phyloP scores from a whole-genome alignment of 352 stramenopile species.

The Pythium volutum region DNA sequence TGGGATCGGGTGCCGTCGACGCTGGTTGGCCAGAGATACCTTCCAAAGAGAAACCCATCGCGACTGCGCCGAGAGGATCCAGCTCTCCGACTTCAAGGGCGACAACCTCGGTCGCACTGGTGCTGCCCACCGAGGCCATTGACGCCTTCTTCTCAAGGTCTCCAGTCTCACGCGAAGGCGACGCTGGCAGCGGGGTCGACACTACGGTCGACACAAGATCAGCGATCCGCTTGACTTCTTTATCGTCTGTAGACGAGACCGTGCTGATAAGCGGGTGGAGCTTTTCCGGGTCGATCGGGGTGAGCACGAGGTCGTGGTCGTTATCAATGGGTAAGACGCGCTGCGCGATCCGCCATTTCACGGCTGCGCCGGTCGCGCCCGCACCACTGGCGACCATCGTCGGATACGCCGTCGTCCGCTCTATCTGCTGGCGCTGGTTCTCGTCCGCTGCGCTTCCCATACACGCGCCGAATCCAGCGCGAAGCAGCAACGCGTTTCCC shows the following conservation, averaged over 20 bases:
- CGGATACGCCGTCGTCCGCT: background rate
- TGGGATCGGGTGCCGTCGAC: background rate
- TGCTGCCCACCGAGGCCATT: background rate
- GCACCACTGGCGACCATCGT: background rate
- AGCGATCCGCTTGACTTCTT: background rate
- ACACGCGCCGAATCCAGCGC: background rate
- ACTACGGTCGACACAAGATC: background rate
- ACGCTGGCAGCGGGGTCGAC: background rate
- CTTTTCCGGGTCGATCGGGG: slow-evolving; percentile 28
- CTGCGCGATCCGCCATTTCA: slow-evolving; percentile 43
- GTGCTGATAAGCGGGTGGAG: slow-evolving; percentile 39
- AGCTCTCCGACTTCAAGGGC: slow-evolving; percentile 63
- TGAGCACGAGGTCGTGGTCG: slow-evolving; percentile 25
- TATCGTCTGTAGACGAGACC: background rate
- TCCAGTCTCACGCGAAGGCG: background rate
- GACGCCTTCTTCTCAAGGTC: background rate
- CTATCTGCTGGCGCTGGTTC: background rate
- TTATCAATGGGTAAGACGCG: slow-evolving; percentile 30
- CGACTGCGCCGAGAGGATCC: slow-evolving; percentile 60
- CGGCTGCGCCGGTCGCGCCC: background rate
- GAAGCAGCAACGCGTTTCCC: background rate
- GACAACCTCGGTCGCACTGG: slow-evolving; percentile 43
- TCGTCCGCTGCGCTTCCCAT: slow-evolving; percentile 19
- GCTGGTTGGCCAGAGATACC: background rate
- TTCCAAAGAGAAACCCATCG: slow-evolving; percentile 16